Evolutionary conservation across 2,329 filamentous ascomycete species (phyloP), one percentile per base, ranked within the genome.

Genomic region (Blastomyces silverae): DNA sequence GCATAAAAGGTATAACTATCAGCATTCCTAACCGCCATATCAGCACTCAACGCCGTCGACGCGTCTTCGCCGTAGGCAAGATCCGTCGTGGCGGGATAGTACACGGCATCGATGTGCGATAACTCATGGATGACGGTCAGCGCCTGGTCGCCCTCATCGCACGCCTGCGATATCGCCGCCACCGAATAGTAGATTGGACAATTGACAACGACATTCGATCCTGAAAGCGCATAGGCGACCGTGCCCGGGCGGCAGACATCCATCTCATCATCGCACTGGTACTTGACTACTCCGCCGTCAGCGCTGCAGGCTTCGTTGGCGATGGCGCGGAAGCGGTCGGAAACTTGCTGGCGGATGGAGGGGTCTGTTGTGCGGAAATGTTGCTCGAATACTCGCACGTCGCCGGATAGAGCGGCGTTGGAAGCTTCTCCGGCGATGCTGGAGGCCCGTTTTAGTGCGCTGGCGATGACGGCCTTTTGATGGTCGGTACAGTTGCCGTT

Each of bases 61-160:
- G 22, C 22, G 11, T 60, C 34, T 10, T 42, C 22, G 4, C 57
- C 39, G 15, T 60, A 60, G 1, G 57, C 37, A 31, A 25, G n/a
- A 28, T 60, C 57, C 17, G 37, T 28, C 15, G 57, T 46, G 37
- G 37, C 57, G 39, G 57, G 57, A 5, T n/a, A 44, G 39, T 44
- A 60, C 11, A 60, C 57, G 0, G 20, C 37, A 28, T 46, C 39
- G 22, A 60, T 25, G 28, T 60, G 57, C n/a, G 57, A 42, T 6
- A 60, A 31, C 39, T 60, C 57, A 28, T 60, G 57, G 25, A 60
- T 60, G n/a, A 44, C n/a, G 8, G 39, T 44, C 57, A 60, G 22
- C 7, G 57, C 57, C 13, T 42, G 57, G 57, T 60, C 39, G 22
- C 39, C 39, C 2, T 8, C 22, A 46, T 25, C 57, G 57, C 57